phyloP scores from a whole-genome alignment of 257 asterid genomes.

The Nicotiana tabacum region DNA sequence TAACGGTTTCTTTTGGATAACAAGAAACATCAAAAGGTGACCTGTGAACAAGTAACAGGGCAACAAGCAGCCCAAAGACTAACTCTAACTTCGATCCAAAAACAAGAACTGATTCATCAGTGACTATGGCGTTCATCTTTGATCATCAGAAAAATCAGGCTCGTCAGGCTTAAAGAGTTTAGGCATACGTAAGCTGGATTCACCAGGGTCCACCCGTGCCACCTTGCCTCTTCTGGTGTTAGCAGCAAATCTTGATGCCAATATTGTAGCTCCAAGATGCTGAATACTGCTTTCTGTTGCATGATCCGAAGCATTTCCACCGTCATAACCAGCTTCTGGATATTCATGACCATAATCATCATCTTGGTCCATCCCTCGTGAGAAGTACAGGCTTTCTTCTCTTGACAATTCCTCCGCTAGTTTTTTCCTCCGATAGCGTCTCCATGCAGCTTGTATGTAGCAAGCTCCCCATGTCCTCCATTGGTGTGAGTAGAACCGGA shows the following conservation, averaged over 20 bases:
- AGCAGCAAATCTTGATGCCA: slow-evolving; percentile 66
- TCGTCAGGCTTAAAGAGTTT: slow-evolving; percentile 72
- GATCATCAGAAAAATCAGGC: slow-evolving; percentile 41
- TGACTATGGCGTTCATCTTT: neutral
- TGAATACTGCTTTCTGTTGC: slow-evolving; percentile 19
- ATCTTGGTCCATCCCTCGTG: slow-evolving; percentile 18
- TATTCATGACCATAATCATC: slow-evolving; percentile 17
- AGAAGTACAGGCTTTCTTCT: slow-evolving; percentile 44
- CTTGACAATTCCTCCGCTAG: slow-evolving; percentile 50
- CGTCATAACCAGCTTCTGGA: neutral
- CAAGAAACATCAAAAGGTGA: neutral
- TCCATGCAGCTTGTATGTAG: slow-evolving; percentile 61
- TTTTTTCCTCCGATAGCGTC: slow-evolving; percentile 35
- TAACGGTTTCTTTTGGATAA: neutral
- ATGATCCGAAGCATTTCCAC: neutral
- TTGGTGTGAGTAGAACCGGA: slow-evolving; percentile 73
- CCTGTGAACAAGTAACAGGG: neutral
- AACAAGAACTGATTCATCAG: neutral
- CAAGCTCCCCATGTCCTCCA: slow-evolving; percentile 97
- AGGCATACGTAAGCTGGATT: slow-evolving; percentile 48
- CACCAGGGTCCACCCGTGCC: slow-evolving; percentile 25
- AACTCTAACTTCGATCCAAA: neutral
- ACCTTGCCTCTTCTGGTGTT: slow-evolving; percentile 54
- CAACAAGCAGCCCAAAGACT: neutral
- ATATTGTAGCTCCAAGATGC: slow-evolving; percentile 35